Base-by-base conservation (phyloP, 352 stramenopile species). In the Thraustochytrium sp. region DNA sequence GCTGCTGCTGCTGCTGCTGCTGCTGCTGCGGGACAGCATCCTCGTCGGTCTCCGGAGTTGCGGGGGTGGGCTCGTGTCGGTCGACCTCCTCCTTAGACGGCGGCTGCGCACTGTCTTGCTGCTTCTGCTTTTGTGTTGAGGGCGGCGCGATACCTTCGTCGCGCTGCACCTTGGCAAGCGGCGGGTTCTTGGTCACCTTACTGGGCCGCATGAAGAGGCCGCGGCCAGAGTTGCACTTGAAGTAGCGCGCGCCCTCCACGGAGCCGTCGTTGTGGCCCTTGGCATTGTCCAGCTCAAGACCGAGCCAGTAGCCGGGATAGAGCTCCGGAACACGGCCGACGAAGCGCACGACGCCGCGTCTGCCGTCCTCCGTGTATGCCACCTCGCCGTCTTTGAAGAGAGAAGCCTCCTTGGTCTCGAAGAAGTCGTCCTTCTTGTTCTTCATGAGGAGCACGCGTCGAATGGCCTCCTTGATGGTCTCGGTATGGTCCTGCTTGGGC, bases 391-490 rank as follows among this genome's bases (percentile, higher is more conserved):
- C 56, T 8, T 65, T 42, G 40, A 84, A 84, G 68, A 84, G 85
- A 29, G 65, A 83, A 8, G 76, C 76, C 40, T 84, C 76, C 53
- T 84, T 84, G 61, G 76, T 84, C 53, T 82, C 76, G 37, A 65
- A 82, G 34, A 68, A 84, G 34, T 82, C 76, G 29, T 63, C 46
- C 31, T 84, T 84, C 37, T 82, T 84, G 29, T 55, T 84, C 59
- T 64, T 56, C 76, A 84, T 82, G 23, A 31, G 26, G 4, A 82
- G 74, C 13, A 82, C 74, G 34, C 40, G 31, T 2, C 31, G 26
- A 29, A 82, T 61, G 49, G 51, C n/a, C 5, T 56, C 29, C 74
- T 82, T 82, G 54, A 82, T 82, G 40, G 63, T 8, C 13, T 76
- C 74, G 23, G 74, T 38, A 31, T 82, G 29, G 55, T 82, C 74